Conservation (phyloP, 208 protist species). For the Angomonas ambiguus region DNA sequence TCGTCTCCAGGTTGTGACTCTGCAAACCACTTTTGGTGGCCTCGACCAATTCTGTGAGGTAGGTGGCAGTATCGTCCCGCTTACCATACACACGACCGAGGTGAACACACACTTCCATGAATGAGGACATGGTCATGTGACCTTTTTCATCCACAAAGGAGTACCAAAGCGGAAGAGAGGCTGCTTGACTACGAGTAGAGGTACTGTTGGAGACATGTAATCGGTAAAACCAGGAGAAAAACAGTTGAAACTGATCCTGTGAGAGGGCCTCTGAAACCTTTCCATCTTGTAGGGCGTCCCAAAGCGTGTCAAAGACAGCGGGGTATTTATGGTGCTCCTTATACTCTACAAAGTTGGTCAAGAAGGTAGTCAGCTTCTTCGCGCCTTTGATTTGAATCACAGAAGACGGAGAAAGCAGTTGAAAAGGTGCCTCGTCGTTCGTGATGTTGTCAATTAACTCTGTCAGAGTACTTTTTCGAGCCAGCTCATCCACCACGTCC, state of each 20-base stretch:
- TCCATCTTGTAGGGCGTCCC: conserved; percentile 20
- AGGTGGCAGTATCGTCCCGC: conserved; percentile 38
- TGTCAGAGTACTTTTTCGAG: conserved; percentile 25
- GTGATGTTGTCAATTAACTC: conserved; percentile 72
- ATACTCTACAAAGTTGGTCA: conserved; percentile 55
- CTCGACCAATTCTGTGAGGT: conserved; percentile 41
- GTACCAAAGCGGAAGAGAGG: conserved; percentile 45
- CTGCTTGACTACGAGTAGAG: conserved; percentile 33
- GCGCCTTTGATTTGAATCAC: conserved; percentile 44
- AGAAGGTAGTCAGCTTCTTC: conserved; percentile 30
- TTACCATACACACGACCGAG: conserved; percentile 45
- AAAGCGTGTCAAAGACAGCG: conserved; percentile 54
- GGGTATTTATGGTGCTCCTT: conserved; percentile 26
- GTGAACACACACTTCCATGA: conserved; percentile 47
- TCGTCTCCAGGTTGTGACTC: conserved; percentile 4
- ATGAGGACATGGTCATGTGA: conserved; percentile 37
- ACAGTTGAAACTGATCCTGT: conserved; percentile 51
- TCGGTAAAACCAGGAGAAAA: conserved; percentile 72
- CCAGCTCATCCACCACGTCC: conserved; percentile 11
- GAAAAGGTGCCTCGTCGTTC: conserved; percentile 58
- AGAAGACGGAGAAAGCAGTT: conserved; percentile 37
- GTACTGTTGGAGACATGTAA: conserved; percentile 65
- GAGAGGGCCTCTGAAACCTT: conserved; percentile 10
- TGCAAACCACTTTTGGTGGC: conserved; percentile 18
- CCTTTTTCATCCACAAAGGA: conserved; percentile 37